Evolutionary conservation across 495 filamentous ascomycete species (phyloP), one percentile per base, ranked within the genome.

Genomic region (Schizothecium vesticola): DNA sequence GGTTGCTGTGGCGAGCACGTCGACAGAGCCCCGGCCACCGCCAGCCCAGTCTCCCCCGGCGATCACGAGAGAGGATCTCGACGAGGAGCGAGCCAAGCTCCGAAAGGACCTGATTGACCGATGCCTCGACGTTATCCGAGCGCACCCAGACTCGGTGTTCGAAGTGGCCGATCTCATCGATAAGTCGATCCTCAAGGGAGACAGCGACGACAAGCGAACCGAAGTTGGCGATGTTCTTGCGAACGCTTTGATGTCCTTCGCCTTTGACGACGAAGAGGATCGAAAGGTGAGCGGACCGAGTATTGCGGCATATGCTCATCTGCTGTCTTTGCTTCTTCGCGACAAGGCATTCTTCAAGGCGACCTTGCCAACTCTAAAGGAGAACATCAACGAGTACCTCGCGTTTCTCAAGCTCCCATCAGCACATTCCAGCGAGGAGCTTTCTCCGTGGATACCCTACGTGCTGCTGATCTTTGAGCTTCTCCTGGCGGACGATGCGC

Each of bases 281-380:
- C 91, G 94, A 74, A 96, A 94, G 72, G 67, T 72, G 6, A 81
- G 78, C 43, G 79, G 80, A 12, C 72, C 70, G 64, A 79, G 77
- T 62, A 91, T 98, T 68, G 90, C 94, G 22, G 91, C 96, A 1
- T 97, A 94, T 77, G 93, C 95, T 12, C 94, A 99, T 78, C 86
- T 99, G 51, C 82, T 99, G 12, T 94, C 92, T 3, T 80, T 99
- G 63, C 88, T 97, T 59, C 86, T 98, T 24, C 92, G 95, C 71
- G 87, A 95, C 66, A 87, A 86, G 66, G 75, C 84, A 1, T 97
- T 98, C 80, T 97, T 94, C 76, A 84, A 85, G 43, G 87, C 90
- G 23, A 91, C 91, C 23, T 75, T 93, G 28, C 85, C 86, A 9
- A 88, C 91, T 66, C 81, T 99, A 29, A 91, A 90, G 77, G 87